Conservation (phyloP, 106 monocot genomes). For the Dendrobium nobile region DNA sequence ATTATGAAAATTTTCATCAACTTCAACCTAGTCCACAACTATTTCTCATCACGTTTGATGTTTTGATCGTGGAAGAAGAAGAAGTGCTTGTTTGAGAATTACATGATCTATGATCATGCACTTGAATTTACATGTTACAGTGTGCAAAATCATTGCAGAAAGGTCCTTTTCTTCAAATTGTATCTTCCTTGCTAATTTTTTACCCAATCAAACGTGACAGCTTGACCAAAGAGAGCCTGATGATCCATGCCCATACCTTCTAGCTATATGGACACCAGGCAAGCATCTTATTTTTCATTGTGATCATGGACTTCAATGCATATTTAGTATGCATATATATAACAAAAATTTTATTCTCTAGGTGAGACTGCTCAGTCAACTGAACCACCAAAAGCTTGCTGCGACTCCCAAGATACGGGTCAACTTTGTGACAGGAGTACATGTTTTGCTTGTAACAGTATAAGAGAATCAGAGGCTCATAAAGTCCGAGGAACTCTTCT, state of each 20-base stretch:
- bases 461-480: constrained; percentile 46
- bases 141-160: background rate
- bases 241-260: constrained; percentile 62
- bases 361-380: constrained; percentile 67
- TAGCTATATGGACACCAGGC: constrained; percentile 78
- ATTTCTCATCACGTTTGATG: background rate
- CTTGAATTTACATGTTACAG: background rate
- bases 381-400: constrained; percentile 38
- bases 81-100: background rate
- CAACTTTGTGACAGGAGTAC: constrained; percentile 30
- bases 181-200: background rate
- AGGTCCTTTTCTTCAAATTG: background rate
- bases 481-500: constrained; percentile 60
- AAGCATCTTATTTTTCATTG: constrained; percentile 3
- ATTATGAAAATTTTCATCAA: background rate
- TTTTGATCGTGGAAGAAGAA: background rate
- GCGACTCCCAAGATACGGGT: constrained; percentile 25
- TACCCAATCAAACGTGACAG: constrained; percentile 22
- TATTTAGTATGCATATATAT: background rate
- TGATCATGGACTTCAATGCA: background rate
- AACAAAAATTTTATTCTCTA: constrained; percentile 7
- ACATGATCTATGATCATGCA: background rate
- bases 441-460: constrained; percentile 60
- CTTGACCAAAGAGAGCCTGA: constrained; percentile 54
- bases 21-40: background rate